These are phyloP conservation scores for Peltaster fructicola DNA, from an alignment of 2,329 filamentous ascomycete species.

Conservation along the genomic window DNA sequence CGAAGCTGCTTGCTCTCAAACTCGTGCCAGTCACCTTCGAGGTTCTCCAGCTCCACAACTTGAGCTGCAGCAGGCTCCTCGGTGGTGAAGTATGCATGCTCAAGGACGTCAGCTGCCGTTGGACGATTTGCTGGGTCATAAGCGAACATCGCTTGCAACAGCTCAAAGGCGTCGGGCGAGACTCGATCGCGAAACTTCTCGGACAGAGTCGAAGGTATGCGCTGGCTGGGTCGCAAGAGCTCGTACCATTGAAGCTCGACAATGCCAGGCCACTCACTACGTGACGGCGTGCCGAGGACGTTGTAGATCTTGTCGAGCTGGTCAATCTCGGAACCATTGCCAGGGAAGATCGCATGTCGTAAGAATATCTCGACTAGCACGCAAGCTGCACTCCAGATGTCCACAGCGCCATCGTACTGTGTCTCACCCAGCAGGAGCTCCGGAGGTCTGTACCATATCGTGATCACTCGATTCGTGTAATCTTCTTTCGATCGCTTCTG, in stretches of 20 bases:
- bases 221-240: conserved; percentile 61
- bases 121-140: conserved; percentile 79
- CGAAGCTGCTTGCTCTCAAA: conserved; percentile 91
- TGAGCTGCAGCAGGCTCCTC: conserved; percentile 66
- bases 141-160: conserved; percentile 68
- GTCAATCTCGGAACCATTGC: conserved; percentile 86
- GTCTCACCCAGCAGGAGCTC: conserved; percentile 85
- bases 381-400: conserved; percentile 94
- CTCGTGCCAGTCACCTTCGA: conserved; percentile 95
- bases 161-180: conserved; percentile 63
- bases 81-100: conserved; percentile 71
- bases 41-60: conserved; percentile 60
- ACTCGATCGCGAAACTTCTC: conserved; percentile 66
- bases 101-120: conserved; percentile 64
- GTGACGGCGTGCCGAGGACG: conserved; percentile 72
- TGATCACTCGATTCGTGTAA: conserved; percentile 97
- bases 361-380: conserved; percentile 96
- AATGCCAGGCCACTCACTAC: conserved; percentile 70
- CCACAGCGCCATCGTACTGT: conserved; percentile 73
- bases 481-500: conserved; percentile 81
- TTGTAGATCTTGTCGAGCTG: conserved; percentile 96
- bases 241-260: conserved; percentile 97
- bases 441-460: conserved; percentile 90
- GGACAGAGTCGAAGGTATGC: conserved; percentile 56
- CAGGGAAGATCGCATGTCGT: conserved; percentile 80